Percentiles rank a stretch among this genome's conserved stretches.
These are phyloP conservation scores for Balansia obtecta DNA, from an alignment of 2,329 filamentous ascomycete genomes.

Conservation along the genomic window DNA sequence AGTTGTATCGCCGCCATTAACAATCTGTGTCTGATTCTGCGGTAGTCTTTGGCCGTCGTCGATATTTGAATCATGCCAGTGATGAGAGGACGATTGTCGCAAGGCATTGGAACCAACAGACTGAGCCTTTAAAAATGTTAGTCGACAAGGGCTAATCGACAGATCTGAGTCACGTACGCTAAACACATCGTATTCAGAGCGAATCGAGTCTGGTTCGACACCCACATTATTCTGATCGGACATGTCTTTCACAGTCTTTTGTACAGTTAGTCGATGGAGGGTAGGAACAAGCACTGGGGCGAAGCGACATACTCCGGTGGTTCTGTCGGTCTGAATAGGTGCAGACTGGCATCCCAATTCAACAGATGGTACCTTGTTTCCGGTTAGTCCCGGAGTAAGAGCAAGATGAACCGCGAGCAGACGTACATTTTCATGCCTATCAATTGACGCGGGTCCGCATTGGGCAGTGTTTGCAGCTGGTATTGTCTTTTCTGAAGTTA, in stretches of 20 bases:
- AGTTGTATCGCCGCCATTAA: neutral
- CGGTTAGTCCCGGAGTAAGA: constrained; percentile 3
- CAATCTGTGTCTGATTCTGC: neutral
- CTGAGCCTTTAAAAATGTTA: neutral
- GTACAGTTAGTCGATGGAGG: neutral
- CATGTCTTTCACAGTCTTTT: neutral
- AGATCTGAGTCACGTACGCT: neutral
- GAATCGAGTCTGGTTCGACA: neutral
- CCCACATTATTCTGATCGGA: constrained; percentile 1
- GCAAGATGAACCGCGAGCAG: neutral
- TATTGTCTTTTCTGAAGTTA: constrained; percentile 11
- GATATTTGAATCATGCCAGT: neutral
- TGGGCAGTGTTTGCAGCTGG: neutral
- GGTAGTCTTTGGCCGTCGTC: neutral
- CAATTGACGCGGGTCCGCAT: neutral
- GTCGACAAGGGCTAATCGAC: neutral
- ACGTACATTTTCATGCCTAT: constrained; percentile 1
- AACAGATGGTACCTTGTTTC: constrained; percentile 8
- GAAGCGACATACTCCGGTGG: neutral
- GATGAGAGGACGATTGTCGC: neutral
- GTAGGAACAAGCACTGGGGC: neutral
- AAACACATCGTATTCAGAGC: neutral
- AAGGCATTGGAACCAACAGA: neutral
- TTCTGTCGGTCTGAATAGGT: neutral
- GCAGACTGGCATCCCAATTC: neutral